These are phyloP conservation scores for Colletotrichum orbiculare DNA, from an alignment of 2,329 filamentous ascomycete species.

Conservation along the genomic window DNA sequence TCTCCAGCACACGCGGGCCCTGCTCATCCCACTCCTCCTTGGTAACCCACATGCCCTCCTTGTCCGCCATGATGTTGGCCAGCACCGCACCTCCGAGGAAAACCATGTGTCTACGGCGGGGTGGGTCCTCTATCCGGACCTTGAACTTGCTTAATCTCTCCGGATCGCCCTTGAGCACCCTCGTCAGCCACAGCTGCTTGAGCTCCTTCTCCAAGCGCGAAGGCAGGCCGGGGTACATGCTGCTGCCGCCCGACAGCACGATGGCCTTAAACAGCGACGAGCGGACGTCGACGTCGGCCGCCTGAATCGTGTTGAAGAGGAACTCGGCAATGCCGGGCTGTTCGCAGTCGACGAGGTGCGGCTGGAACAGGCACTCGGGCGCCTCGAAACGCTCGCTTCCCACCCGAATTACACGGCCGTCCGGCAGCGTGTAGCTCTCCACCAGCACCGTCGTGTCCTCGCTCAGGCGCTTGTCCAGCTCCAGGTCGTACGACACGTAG, in stretches of 20 bases:
- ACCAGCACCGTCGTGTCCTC: slow-evolving; percentile 98
- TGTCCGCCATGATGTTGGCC: slow-evolving; percentile 99
- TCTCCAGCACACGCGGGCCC: slow-evolving; percentile 85
- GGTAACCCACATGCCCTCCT: slow-evolving; percentile 98
- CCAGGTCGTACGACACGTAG: slow-evolving; percentile 98
- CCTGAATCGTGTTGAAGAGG: slow-evolving; percentile 98
- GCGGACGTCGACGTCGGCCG: slow-evolving; percentile 94
- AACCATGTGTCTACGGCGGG: slow-evolving; percentile 97
- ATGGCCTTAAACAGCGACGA: slow-evolving; percentile 96
- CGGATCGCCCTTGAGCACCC: slow-evolving; percentile 89
- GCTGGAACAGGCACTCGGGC: slow-evolving; percentile 98
- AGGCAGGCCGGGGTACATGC: slow-evolving; percentile 98
- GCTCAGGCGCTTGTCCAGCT: slow-evolving; percentile 93
- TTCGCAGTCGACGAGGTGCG: slow-evolving; percentile 96
- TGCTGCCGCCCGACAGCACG: slow-evolving; percentile 94
- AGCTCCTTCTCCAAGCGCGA: slow-evolving; percentile 97
- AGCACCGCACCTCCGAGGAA: slow-evolving; percentile 96
- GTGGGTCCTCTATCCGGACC: slow-evolving; percentile 98
- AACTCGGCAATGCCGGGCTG: slow-evolving; percentile 97
- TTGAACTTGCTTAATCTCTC: slow-evolving; percentile 99
- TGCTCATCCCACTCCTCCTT: slow-evolving; percentile 98
- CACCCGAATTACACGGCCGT: slow-evolving; percentile 94
- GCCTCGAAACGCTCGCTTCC: slow-evolving; percentile 98
- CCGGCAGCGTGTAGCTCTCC: slow-evolving; percentile 96
- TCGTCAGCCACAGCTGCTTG: slow-evolving; percentile 97